Percentiles rank a stretch among this genome's conserved stretches.
These are phyloP conservation scores for Starmera dryadoides DNA, from an alignment of 805 yeast genomes.

Conservation along the genomic window DNA sequence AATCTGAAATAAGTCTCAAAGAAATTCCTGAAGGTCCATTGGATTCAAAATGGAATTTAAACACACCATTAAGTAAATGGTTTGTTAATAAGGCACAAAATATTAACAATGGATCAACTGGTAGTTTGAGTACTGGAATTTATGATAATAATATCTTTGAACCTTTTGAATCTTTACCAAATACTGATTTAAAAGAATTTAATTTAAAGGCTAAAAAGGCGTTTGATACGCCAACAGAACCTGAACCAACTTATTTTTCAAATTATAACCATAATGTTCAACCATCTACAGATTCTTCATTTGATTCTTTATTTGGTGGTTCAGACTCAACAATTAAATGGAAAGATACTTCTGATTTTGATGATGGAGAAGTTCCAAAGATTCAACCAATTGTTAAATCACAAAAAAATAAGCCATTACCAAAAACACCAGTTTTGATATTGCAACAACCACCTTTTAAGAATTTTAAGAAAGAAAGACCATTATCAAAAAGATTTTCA, in stretches of 20 bases:
- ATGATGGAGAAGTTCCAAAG: conserved; percentile 6
- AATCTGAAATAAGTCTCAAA: conserved; percentile 14
- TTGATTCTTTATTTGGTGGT: not conserved
- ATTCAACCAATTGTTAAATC: conserved; percentile 7
- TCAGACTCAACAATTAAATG: not conserved
- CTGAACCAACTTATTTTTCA: not conserved
- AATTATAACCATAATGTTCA: not conserved
- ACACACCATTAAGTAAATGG: conserved; percentile 21
- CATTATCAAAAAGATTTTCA: no score
- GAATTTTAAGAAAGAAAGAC: conserved; percentile 15
- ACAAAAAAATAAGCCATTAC: conserved; percentile 16
- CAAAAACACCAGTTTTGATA: conserved; percentile 11
- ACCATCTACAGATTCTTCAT: not conserved
- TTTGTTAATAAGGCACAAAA: conserved; percentile 8
- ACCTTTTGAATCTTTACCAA: conserved; percentile 12
- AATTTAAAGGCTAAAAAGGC: conserved; percentile 6
- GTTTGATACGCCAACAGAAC: not conserved
- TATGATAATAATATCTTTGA: not conserved
- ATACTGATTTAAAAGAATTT: conserved; percentile 16
- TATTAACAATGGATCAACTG: conserved; percentile 3
- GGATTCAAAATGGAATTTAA: conserved; percentile 13
- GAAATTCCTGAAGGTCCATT: conserved; percentile 7
- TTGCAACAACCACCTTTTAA: conserved; percentile 5
- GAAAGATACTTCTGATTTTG: no score
- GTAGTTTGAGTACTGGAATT: conserved; percentile 15